phyloP scores from a whole-genome alignment of 2,329 filamentous ascomycete species.

The Aureobasidium musti region DNA sequence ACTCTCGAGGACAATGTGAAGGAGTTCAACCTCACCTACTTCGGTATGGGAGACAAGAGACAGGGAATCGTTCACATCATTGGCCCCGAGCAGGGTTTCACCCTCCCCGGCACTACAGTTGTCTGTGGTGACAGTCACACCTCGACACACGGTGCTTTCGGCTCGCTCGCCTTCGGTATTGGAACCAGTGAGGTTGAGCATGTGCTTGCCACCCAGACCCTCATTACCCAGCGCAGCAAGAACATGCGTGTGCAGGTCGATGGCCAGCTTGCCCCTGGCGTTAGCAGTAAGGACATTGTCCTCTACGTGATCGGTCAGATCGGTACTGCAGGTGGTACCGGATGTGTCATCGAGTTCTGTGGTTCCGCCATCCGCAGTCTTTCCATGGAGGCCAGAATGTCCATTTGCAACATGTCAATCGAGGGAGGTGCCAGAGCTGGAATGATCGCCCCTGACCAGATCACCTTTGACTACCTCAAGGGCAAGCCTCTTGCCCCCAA shows the following conservation, averaged over 20 bases:
- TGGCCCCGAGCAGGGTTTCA: slow-evolving; percentile 97
- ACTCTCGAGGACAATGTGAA: slow-evolving; percentile 98
- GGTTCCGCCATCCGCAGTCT: slow-evolving; percentile 86
- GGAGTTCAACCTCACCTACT: slow-evolving; percentile 95
- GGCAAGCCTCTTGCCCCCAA: slow-evolving; percentile 85
- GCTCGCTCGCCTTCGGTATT: slow-evolving; percentile 92
- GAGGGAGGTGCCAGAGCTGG: slow-evolving; percentile 93
- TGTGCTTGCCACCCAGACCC: slow-evolving; percentile 91
- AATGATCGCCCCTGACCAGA: slow-evolving; percentile 94
- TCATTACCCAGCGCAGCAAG: slow-evolving; percentile 93
- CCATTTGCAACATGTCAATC: slow-evolving; percentile 99
- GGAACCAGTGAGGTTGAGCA: slow-evolving; percentile 98
- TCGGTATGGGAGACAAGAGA: slow-evolving; percentile 91
- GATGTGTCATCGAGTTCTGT: slow-evolving; percentile 95
- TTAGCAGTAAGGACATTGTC: slow-evolving; percentile 94
- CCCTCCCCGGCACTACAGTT: slow-evolving; percentile 91
- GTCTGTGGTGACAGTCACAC: slow-evolving; percentile 98
- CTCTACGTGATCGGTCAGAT: slow-evolving; percentile 91
- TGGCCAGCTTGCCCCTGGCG: slow-evolving; percentile 82
- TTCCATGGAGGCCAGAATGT: slow-evolving; percentile 97
- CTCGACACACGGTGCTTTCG: slow-evolving; percentile 96
- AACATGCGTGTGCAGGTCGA: slow-evolving; percentile 98
- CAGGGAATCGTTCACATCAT: slow-evolving; percentile 99
- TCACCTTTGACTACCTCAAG: slow-evolving; percentile 93
- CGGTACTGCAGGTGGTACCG: slow-evolving; percentile 91